Conservation (phyloP, 2,329 filamentous ascomycete genomes). For the Raffaelea arxii region DNA sequence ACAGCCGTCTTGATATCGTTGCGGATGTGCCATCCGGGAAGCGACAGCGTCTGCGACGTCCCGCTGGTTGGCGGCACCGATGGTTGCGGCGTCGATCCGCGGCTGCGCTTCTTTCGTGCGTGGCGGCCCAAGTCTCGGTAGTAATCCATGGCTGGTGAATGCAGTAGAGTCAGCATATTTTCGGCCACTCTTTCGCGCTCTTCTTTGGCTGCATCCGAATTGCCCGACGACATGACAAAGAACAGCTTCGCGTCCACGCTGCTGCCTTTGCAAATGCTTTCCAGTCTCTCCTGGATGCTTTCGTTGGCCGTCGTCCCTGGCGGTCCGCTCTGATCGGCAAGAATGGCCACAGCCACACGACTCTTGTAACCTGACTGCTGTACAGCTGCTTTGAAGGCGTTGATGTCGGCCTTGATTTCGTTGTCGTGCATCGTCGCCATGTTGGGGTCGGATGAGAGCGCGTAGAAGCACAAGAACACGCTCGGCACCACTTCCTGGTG, state of each 20-base stretch:
- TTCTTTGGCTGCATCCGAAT: constrained; percentile 54
- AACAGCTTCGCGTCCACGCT: constrained; percentile 75
- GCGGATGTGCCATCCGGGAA: constrained; percentile 82
- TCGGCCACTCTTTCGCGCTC: constrained; percentile 68
- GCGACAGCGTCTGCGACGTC: constrained; percentile 76
- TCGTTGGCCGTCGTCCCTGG: constrained; percentile 34
- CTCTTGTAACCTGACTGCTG: constrained; percentile 65
- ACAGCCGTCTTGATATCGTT: constrained; percentile 92
- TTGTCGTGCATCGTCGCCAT: constrained; percentile 74
- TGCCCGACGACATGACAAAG: constrained; percentile 77
- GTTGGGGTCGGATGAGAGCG: constrained; percentile 62
- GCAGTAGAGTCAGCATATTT: constrained; percentile 62
- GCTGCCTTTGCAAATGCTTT: constrained; percentile 68
- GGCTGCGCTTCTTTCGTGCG: constrained; percentile 74
- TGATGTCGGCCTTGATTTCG: constrained; percentile 79
- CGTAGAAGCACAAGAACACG: constrained; percentile 72
- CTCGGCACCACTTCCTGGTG: constrained; percentile 79
- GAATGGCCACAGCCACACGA: constrained; percentile 65
- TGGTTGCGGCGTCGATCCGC: constrained; percentile 67
- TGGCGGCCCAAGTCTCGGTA: constrained; percentile 93
- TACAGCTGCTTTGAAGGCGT: constrained; percentile 60
- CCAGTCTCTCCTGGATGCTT: constrained; percentile 64
- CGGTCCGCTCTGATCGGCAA: constrained; percentile 50
- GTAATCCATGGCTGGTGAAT: constrained; percentile 72
- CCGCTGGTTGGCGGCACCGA: constrained; percentile 74